Percentiles rank a stretch among this genome's conserved stretches.
These are phyloP conservation scores for Naganishia kalamii DNA, from an alignment of 768 basidiomycete genomes.

Conservation along the genomic window DNA sequence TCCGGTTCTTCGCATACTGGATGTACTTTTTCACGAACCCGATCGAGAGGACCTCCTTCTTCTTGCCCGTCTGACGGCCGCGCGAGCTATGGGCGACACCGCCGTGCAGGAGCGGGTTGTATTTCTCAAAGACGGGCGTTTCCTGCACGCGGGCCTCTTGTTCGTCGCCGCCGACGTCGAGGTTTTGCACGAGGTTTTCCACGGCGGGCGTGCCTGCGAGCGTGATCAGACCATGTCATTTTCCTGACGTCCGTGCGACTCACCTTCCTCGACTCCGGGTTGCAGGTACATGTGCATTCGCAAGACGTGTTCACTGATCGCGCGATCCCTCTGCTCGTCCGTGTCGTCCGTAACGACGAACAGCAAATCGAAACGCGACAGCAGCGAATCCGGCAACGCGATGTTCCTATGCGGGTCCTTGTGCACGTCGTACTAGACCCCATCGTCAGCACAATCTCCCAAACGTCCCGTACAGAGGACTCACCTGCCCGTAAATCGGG, in stretches of 20 bases:
- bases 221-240: not conserved
- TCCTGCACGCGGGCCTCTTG: slow-evolving; percentile 56
- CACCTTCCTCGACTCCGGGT: slow-evolving; percentile 92
- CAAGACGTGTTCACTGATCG: slow-evolving; percentile 94
- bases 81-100: slow-evolving; percentile 59
- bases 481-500: slow-evolving; percentile 92
- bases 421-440: slow-evolving; percentile 85
- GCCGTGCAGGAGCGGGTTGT: slow-evolving; percentile 86
- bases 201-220: slow-evolving; percentile 61
- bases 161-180: slow-evolving; percentile 71
- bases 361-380: slow-evolving; percentile 96
- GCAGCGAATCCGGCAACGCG: slow-evolving; percentile 89
- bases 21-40: slow-evolving; percentile 97
- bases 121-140: slow-evolving; percentile 87
- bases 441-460: not conserved
- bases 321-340: slow-evolving; percentile 84
- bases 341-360: slow-evolving; percentile 99
- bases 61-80: slow-evolving; percentile 53
- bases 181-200: slow-evolving; percentile 79
- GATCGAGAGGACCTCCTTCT: slow-evolving; percentile 81
- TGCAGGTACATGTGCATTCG: slow-evolving; percentile 94
- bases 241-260: not conserved
- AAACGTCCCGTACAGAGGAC: slow-evolving; percentile 23
- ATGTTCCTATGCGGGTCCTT: slow-evolving; percentile 99
- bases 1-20: slow-evolving; percentile 88